Conservation (phyloP, 208 protist species). For the Crithidia expoeki region DNA sequence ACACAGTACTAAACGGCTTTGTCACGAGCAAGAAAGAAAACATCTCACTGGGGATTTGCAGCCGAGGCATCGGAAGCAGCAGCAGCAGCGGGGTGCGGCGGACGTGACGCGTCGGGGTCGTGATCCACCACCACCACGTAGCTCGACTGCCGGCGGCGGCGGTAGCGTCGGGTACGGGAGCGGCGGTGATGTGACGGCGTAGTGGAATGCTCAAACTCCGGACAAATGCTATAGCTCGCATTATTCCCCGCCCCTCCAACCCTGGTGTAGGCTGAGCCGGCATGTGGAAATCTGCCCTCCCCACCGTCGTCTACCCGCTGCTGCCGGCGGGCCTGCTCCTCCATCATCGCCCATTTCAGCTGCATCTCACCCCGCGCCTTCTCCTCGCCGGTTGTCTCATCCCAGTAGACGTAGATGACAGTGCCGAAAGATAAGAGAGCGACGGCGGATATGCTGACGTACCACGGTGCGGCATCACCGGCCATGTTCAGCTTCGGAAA, state of each 20-base stretch:
- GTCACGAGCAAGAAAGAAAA: too few relatives aligned
- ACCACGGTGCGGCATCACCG: slow-evolving; percentile 46
- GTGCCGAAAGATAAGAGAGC: slow-evolving; percentile 38
- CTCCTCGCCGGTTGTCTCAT: slow-evolving; percentile 41
- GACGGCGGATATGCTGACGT: slow-evolving; percentile 41
- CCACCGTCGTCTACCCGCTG: slow-evolving; percentile 7
- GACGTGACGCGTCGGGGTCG: background rate
- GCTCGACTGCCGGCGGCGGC: slow-evolving; percentile 15
- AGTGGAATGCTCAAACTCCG: too few relatives aligned
- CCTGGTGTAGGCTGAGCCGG: too few relatives aligned
- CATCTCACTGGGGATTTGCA: background rate
- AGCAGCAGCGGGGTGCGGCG: background rate
- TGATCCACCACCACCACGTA: slow-evolving; percentile 27
- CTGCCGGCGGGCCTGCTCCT: slow-evolving; percentile 15
- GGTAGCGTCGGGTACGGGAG: slow-evolving; percentile 23
- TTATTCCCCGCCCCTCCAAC: background rate
- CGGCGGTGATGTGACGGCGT: slow-evolving; percentile 11
- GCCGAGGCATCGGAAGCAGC: background rate
- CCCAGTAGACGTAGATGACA: slow-evolving; percentile 60
- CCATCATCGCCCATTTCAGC: slow-evolving; percentile 42
- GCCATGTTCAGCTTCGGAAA: slow-evolving; percentile 52
- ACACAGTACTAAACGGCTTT: too few relatives aligned
- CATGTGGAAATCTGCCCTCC: background rate
- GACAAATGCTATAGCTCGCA: too few relatives aligned
- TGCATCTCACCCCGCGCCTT: slow-evolving; percentile 49